Percentiles rank a stretch among this genome's conserved stretches.
These are phyloP conservation scores for Cairneyella variabilis DNA, from an alignment of 495 filamentous ascomycete species.

Conservation along the genomic window DNA sequence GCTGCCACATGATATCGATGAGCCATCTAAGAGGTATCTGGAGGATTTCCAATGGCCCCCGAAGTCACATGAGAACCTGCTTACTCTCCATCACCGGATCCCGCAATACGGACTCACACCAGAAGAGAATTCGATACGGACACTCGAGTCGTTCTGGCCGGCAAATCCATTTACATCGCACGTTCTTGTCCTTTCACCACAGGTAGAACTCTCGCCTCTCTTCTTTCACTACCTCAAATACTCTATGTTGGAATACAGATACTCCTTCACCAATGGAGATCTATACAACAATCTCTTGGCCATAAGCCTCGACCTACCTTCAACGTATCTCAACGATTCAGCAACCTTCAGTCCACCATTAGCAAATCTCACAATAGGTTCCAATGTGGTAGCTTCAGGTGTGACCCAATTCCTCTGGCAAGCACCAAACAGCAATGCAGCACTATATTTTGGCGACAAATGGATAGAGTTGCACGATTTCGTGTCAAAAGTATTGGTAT, in stretches of 20 bases:
- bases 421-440: constrained; percentile 73
- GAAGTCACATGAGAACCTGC: constrained; percentile 33
- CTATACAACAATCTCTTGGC: constrained; percentile 55
- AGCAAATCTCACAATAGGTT: not conserved
- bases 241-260: constrained; percentile 64
- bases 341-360: constrained; percentile 49
- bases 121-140: constrained; percentile 62
- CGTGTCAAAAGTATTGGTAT: constrained; percentile 52
- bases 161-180: constrained; percentile 56
- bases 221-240: constrained; percentile 85
- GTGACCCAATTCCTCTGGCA: constrained; percentile 70
- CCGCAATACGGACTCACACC: constrained; percentile 46
- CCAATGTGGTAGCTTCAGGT: constrained; percentile 22
- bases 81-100: constrained; percentile 72
- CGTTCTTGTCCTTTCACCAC: constrained; percentile 72
- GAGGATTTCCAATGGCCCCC: constrained; percentile 63
- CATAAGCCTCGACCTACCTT: constrained; percentile 71
- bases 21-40: constrained; percentile 50
- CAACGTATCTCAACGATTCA: constrained; percentile 51
- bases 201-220: constrained; percentile 66
- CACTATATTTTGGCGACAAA: constrained; percentile 75
- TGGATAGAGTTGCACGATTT: constrained; percentile 81
- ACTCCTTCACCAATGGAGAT: constrained; percentile 50
- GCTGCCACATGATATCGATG: constrained; percentile 63
- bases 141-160: constrained; percentile 82